phyloP scores from a whole-genome alignment of 2,329 filamentous ascomycete genomes.

The Emydomyces testavorans region DNA sequence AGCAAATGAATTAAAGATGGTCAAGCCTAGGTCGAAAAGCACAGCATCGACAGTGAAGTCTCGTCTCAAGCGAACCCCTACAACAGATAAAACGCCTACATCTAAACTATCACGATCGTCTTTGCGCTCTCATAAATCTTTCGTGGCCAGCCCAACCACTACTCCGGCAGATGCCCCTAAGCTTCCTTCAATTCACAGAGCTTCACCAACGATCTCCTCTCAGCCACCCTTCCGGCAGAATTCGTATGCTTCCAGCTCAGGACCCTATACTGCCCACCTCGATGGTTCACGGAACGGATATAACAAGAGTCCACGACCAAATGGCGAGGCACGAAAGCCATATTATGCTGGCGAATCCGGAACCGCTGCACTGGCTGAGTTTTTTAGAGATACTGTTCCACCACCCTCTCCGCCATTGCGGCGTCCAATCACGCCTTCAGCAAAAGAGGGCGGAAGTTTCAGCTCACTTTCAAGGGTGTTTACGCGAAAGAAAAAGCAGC shows the following conservation, averaged over 20 bases:
- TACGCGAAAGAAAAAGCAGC: constrained; percentile 21
- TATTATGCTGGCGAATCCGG: constrained; percentile 18
- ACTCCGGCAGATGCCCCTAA: constrained; percentile 8
- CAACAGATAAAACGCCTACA: constrained; percentile 22
- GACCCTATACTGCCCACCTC: constrained; percentile 31
- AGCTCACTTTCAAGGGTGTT: constrained; percentile 21
- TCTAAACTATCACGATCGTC: constrained; percentile 27
- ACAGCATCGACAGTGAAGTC: constrained; percentile 25
- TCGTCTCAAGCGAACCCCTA: constrained; percentile 26
- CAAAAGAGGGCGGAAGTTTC: constrained; percentile 15
- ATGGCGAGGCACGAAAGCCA: not conserved
- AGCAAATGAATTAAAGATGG: not conserved
- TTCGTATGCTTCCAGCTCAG: not conserved
- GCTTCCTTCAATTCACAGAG: constrained; percentile 22
- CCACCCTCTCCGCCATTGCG: constrained; percentile 33
- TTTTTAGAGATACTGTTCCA: constrained; percentile 58
- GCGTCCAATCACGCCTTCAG: constrained; percentile 12
- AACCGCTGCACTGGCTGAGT: constrained; percentile 60
- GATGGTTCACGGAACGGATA: constrained; percentile 26
- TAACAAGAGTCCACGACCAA: constrained; percentile 1
- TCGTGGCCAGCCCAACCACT: constrained; percentile 5
- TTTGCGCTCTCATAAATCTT: constrained; percentile 21
- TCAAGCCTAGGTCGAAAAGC: constrained; percentile 17
- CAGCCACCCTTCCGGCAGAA: not conserved
- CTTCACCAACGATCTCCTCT: constrained; percentile 12